Percentiles rank a stretch among this genome's conserved stretches.
phyloP scores from a whole-genome alignment of 2,329 filamentous ascomycete species.

The Aquanectria penicillioides region DNA sequence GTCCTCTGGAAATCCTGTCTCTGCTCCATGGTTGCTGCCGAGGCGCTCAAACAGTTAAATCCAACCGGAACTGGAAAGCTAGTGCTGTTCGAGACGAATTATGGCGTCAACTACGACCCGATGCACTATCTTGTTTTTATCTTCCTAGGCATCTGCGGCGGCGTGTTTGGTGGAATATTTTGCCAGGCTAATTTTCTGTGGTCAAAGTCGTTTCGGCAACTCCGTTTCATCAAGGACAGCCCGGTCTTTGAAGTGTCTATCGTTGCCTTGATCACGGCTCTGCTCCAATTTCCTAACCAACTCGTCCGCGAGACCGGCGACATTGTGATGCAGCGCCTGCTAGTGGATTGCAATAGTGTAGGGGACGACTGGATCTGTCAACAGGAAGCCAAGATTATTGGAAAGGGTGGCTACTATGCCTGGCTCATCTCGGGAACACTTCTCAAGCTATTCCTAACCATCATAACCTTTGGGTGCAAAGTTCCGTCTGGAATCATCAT shows the following conservation, averaged over 20 bases:
- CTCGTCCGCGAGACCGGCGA: constrained; percentile 28
- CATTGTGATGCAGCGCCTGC: constrained; percentile 25
- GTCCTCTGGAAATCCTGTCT: constrained; percentile 27
- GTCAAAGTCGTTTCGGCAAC: constrained; percentile 25
- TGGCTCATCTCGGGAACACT: constrained; percentile 26
- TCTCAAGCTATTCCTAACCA: constrained; percentile 25
- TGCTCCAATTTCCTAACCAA: constrained; percentile 23
- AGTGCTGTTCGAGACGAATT: constrained; percentile 30
- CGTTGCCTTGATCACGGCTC: constrained; percentile 9
- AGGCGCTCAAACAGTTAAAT: constrained; percentile 26
- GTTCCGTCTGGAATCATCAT: constrained; percentile 31
- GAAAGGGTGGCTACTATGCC: constrained; percentile 20
- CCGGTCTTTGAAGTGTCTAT: constrained; percentile 24
- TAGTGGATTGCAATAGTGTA: constrained; percentile 23
- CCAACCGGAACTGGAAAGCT: constrained; percentile 27
- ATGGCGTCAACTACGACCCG: constrained; percentile 26
- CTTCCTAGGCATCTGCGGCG: constrained; percentile 24
- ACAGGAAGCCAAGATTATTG: constrained; percentile 17
- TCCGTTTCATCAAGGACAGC: constrained; percentile 10
- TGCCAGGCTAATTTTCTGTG: constrained; percentile 24
- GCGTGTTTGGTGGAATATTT: constrained; percentile 21
- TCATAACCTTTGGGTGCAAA: constrained; percentile 30
- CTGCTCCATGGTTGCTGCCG: constrained; percentile 25
- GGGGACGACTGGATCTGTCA: constrained; percentile 27
- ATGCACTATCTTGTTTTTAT: constrained; percentile 25